Conservation (phyloP, 257 asterid species). For the Fraxinus cuspidata region DNA sequence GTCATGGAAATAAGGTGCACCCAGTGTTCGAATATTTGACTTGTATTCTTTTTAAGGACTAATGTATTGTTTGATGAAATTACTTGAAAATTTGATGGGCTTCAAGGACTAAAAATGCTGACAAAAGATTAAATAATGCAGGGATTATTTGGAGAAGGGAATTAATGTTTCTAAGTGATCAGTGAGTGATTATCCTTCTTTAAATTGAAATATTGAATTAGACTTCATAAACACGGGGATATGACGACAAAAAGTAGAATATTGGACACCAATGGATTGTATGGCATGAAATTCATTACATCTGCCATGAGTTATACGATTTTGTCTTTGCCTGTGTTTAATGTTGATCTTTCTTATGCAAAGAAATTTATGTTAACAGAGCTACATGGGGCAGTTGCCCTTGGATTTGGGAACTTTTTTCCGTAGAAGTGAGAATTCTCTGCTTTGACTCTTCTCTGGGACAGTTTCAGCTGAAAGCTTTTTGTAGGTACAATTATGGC, state of each 20-base stretch:
- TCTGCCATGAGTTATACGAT: not conserved
- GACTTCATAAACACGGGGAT: not conserved
- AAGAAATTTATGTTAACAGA: not conserved
- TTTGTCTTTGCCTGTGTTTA: not conserved
- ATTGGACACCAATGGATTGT: slow-evolving; percentile 1
- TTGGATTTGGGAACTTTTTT: not conserved
- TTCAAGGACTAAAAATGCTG: not conserved
- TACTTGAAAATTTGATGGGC: not conserved
- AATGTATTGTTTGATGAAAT: not conserved
- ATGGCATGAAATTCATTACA: not conserved
- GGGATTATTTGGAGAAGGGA: not conserved
- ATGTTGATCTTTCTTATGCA: not conserved
- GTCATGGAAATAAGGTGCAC: not conserved
- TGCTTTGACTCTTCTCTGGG: not conserved
- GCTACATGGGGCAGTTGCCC: not conserved
- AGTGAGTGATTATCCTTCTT: slow-evolving; percentile 8
- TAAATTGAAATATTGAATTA: not conserved
- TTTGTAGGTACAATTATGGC: not conserved
- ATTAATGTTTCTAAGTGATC: not conserved
- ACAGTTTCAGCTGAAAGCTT: not conserved
- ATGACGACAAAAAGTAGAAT: slow-evolving; percentile 19
- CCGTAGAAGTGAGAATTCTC: not conserved
- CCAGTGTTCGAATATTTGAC: not conserved
- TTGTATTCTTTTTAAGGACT: not conserved
- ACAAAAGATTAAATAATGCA: not conserved